phyloP scores from a whole-genome alignment of 306 rosid species.

The Leucaena leucocephala region DNA sequence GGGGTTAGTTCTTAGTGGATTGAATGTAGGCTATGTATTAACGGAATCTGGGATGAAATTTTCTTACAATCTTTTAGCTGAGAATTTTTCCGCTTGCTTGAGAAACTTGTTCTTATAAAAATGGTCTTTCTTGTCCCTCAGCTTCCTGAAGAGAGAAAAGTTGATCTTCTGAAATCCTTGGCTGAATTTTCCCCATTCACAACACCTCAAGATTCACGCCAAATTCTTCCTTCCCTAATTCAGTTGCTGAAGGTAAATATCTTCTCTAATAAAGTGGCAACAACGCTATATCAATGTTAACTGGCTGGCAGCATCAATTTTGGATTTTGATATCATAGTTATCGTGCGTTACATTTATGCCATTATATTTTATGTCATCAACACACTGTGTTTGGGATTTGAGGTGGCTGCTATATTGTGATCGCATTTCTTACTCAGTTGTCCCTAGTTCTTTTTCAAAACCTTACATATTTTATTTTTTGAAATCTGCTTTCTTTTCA shows the following conservation, averaged over 20 bases:
- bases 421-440: neutral
- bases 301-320: neutral
- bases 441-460: neutral
- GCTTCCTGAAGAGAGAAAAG: conserved; percentile 95
- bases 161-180: conserved; percentile 92
- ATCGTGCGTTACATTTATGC: neutral
- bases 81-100: neutral
- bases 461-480: neutral
- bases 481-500: neutral
- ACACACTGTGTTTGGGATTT: neutral
- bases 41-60: conserved; percentile 5
- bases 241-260: conserved; percentile 77
- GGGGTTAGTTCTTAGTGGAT: neutral
- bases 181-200: conserved; percentile 95
- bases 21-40: conserved; percentile 17
- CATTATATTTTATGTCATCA: conserved; percentile 7
- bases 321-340: neutral
- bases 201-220: conserved; percentile 95
- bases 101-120: conserved; percentile 12
- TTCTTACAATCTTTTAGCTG: neutral
- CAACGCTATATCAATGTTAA: conserved; percentile 8
- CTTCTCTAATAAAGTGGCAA: conserved; percentile 25
- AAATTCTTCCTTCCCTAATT: conserved; percentile 92
- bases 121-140: conserved; percentile 40
- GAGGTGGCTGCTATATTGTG: neutral